Evolutionary conservation across 208 protist species (phyloP).

Genomic region (Leishmania tarentolae): DNA sequence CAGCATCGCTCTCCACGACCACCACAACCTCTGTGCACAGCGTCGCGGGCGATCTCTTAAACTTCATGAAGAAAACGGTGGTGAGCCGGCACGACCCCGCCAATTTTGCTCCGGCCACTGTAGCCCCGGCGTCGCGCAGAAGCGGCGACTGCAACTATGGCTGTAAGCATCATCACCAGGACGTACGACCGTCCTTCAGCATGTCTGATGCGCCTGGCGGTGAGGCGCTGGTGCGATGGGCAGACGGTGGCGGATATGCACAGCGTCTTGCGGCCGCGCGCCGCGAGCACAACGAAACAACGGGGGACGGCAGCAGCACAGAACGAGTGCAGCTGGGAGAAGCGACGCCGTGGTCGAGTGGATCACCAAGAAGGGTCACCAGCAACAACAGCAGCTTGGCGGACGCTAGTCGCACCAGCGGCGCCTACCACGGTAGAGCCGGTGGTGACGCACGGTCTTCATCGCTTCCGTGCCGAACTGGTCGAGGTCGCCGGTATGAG

Average conservation of each 20-base stretch:
- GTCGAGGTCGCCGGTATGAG: not conserved
- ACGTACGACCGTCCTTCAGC: conserved; percentile 26
- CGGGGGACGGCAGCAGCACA: not conserved
- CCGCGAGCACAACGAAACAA: not conserved
- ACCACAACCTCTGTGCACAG: not conserved
- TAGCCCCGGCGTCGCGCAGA: not conserved
- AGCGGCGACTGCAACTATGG: not conserved
- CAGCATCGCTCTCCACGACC: not conserved
- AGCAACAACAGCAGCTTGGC: conserved; percentile 16
- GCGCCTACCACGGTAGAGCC: not conserved
- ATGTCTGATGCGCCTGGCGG: not conserved
- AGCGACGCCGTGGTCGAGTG: conserved; percentile 14
- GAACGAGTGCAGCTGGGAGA: not conserved
- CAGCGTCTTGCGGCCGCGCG: conserved; percentile 21
- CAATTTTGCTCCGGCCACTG: not conserved
- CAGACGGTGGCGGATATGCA: conserved; percentile 13
- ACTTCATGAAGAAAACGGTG: conserved; percentile 1
- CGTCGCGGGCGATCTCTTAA: conserved; percentile 9
- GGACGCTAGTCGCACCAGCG: conserved; percentile 6
- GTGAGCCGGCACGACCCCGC: conserved; percentile 2
- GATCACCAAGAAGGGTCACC: not conserved
- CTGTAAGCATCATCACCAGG: conserved; percentile 10
- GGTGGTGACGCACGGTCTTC: not conserved
- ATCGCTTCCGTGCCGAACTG: not conserved
- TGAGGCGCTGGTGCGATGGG: not conserved